These are phyloP conservation scores for Claviceps fusiformis DNA, from an alignment of 2,329 filamentous ascomycete genomes.

Conservation along the genomic window DNA sequence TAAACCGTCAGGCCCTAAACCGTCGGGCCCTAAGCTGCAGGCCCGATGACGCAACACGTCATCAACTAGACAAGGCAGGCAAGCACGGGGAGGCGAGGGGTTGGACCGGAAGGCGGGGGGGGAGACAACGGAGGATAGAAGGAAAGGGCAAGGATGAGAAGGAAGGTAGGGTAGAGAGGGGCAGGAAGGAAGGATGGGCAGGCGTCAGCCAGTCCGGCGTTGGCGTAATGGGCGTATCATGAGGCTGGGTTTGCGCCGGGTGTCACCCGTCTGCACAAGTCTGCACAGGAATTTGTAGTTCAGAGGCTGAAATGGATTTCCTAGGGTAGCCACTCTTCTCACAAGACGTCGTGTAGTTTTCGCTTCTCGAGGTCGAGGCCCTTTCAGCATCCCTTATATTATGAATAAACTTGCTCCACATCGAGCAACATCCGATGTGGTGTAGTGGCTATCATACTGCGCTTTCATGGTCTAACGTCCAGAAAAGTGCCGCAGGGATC, in stretches of 20 bases:
- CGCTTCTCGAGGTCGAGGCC: not conserved
- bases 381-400: accelerated
- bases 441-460: slow-evolving; percentile 10
- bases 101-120: not conserved
- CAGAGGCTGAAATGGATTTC: not conserved
- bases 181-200: too few species aligned
- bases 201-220: too few species aligned
- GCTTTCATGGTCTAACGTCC: not conserved
- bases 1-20: too few species aligned
- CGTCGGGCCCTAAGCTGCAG: not conserved
- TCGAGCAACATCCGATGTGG: slow-evolving; percentile 7
- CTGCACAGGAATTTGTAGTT: not conserved
- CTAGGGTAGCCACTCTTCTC: not conserved
- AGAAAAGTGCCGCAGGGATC: slow-evolving; percentile 5
- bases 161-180: too few species aligned
- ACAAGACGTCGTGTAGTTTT: not conserved
- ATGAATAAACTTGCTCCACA: accelerated
- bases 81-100: not conserved
- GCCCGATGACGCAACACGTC: not conserved
- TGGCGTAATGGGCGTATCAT: too few species aligned
- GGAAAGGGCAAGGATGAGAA: too few species aligned
- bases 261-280: not conserved
- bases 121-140: not conserved
- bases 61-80: not conserved
- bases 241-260: not conserved